These are phyloP conservation scores for Streptanthus diversifolius DNA, from an alignment of 345 rosid species.

Conservation along the genomic window DNA sequence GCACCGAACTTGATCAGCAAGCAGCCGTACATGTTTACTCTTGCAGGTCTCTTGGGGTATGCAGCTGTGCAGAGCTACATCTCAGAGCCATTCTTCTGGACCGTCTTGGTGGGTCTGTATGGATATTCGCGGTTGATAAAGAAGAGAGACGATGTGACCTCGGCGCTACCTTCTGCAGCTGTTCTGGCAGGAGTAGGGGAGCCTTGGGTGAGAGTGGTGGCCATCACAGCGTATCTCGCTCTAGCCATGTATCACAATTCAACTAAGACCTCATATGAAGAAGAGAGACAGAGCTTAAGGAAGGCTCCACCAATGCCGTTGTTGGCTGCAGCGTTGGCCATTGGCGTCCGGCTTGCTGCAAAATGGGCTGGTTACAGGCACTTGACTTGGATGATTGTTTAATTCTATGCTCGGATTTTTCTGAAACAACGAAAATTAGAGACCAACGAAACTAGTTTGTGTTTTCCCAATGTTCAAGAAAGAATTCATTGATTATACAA, in stretches of 20 bases:
- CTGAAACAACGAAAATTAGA: neutral
- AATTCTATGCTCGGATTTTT: slow-evolving; percentile 19
- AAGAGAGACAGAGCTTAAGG: slow-evolving; percentile 42
- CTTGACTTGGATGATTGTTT: slow-evolving; percentile 86
- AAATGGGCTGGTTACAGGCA: slow-evolving; percentile 90
- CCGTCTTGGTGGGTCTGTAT: slow-evolving; percentile 56
- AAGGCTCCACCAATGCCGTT: slow-evolving; percentile 62
- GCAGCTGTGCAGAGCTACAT: slow-evolving; percentile 71
- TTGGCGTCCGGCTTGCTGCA: slow-evolving; percentile 77
- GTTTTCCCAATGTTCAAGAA: neutral
- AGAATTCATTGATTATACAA: neutral
- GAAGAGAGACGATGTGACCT: slow-evolving; percentile 75
- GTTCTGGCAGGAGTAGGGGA: slow-evolving; percentile 78
- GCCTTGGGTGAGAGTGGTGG: slow-evolving; percentile 79
- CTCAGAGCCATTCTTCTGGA: slow-evolving; percentile 84
- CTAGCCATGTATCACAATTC: slow-evolving; percentile 69
- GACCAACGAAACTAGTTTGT: slow-evolving; percentile 18
- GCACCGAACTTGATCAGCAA: slow-evolving; percentile 53
- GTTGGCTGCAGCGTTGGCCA: slow-evolving; percentile 66
- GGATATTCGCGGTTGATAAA: slow-evolving; percentile 54
- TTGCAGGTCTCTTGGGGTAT: slow-evolving; percentile 68
- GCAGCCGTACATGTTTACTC: slow-evolving; percentile 60
- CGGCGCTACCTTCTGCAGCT: slow-evolving; percentile 77
- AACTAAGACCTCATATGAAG: slow-evolving; percentile 39
- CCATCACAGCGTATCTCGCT: slow-evolving; percentile 48